Percentiles rank a stretch among this genome's conserved stretches.
Conservation (phyloP, 352 stramenopile genomes). For the Peronospora belbahrii region DNA sequence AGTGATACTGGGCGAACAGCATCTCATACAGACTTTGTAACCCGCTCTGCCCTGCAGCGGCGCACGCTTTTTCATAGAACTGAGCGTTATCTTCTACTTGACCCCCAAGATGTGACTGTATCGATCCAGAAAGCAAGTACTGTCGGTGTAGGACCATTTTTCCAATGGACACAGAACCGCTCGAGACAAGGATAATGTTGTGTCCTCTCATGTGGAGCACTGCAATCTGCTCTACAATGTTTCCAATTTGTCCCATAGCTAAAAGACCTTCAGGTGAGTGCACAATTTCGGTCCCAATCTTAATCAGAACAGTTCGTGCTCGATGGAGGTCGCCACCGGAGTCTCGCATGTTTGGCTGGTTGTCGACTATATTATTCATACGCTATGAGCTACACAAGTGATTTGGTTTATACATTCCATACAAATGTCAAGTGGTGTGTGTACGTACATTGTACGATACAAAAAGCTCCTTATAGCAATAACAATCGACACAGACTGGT, state of each 20-base stretch:
- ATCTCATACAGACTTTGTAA: conserved; percentile 84
- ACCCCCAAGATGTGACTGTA: conserved; percentile 72
- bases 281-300: conserved; percentile 83
- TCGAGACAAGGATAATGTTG: conserved; percentile 79
- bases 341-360: conserved; percentile 10
- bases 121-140: conserved; percentile 76
- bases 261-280: conserved; percentile 68
- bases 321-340: conserved; percentile 41
- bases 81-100: conserved; percentile 43
- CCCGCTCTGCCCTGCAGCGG: conserved; percentile 61
- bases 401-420: too few relatives aligned
- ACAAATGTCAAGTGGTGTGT: too few relatives aligned
- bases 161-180: conserved; percentile 69
- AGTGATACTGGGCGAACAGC: conserved; percentile 79
- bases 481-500: too few relatives aligned
- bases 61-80: conserved; percentile 71
- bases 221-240: conserved; percentile 82
- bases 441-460: too few relatives aligned
- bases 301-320: conserved; percentile 71
- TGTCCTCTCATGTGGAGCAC: conserved; percentile 74
- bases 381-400: too few relatives aligned
- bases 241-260: conserved; percentile 79
- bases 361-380: too few relatives aligned
- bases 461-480: too few relatives aligned
- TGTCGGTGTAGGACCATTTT: conserved; percentile 76